A percentile compares a stretch with the other conserved stretches of the same genome.
These are phyloP conservation scores for Lichtheimia ramosa DNA, from an alignment of 371 early-diverging fungal species.

Conservation along the genomic window DNA sequence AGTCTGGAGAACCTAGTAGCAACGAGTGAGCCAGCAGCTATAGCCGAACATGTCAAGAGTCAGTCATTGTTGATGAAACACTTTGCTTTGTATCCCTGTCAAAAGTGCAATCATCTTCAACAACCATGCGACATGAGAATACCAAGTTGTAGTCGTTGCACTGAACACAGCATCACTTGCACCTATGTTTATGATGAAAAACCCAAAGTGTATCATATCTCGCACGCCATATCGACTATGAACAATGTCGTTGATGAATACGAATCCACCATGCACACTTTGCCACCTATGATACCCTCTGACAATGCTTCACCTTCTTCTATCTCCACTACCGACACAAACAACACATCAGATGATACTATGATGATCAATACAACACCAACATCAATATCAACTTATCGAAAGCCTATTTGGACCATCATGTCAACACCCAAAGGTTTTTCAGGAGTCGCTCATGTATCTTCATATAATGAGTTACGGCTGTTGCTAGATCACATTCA, in stretches of 20 bases:
- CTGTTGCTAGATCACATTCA: not conserved
- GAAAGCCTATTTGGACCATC: not conserved
- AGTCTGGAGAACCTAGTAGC: constrained; percentile 19
- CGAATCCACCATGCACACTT: not conserved
- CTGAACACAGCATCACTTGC: constrained; percentile 28
- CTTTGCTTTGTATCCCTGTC: constrained; percentile 30
- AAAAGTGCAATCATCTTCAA: constrained; percentile 40
- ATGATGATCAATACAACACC: not conserved
- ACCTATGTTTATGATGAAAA: constrained; percentile 28
- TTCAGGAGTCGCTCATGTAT: not conserved
- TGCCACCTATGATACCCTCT: not conserved
- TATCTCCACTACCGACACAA: not conserved
- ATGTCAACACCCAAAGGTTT: not conserved
- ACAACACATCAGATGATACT: not conserved
- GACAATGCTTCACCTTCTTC: not conserved
- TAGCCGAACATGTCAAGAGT: constrained; percentile 28
- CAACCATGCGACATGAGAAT: constrained; percentile 40
- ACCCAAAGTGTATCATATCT: constrained; percentile 44
- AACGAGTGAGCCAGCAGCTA: constrained; percentile 10
- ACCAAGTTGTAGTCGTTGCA: constrained; percentile 39
- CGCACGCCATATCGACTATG: constrained; percentile 35
- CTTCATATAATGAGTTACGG: not conserved
- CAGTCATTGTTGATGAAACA: constrained; percentile 9
- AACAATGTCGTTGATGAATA: constrained; percentile 37
- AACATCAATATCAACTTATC: not conserved